Evolutionary conservation across 2,329 filamentous ascomycete genomes (phyloP), one percentile per base, ranked within the genome.

Genomic region (Alternaria gansuensis): DNA sequence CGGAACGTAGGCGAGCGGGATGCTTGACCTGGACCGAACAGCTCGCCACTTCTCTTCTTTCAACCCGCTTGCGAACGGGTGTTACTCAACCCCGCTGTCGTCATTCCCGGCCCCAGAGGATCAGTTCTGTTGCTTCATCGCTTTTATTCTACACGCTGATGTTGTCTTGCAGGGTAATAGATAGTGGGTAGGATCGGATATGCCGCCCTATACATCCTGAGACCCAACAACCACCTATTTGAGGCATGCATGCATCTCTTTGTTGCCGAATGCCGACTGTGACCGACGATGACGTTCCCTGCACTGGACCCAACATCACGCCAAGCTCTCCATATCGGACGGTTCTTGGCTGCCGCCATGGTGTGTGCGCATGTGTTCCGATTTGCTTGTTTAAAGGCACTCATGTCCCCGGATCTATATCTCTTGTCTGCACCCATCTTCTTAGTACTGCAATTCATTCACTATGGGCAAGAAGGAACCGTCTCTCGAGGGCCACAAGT

Each of bases 381-480:
- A 65, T 54, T 53, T 34, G 46, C 51, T 63, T 55, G 63, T 69
- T 75, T 72, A 74, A 75, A 75, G 67, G 62, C 52, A 60, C 59
- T 56, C 48, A 61, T 59, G 53, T 64, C 69, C 71, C 73, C 68
- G 56, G 63, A 64, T 67, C 65, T 72, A 51, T 63, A 67, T 69
- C 70, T 63, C 64, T 74, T 72, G 70, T 74, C 59, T 64, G 46
- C 49, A 54, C 50, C 54, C 57, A 69, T 60, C 55, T 68, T 64
- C 63, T 69, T 66, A 65, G 60, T 57, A 65, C 59, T 62, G 45
- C 57, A 60, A 51, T 56, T 61, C 64, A 66, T 63, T 70, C 69
- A 69, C 46, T 41, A 78, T 78, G 76, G 76, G 73, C 65, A 76
- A 74, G 66, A 75, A 76, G 61, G 69, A 75, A 62, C 67, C 69